Conservation (phyloP, 805 yeast genomes). For the Candida oleophila region DNA sequence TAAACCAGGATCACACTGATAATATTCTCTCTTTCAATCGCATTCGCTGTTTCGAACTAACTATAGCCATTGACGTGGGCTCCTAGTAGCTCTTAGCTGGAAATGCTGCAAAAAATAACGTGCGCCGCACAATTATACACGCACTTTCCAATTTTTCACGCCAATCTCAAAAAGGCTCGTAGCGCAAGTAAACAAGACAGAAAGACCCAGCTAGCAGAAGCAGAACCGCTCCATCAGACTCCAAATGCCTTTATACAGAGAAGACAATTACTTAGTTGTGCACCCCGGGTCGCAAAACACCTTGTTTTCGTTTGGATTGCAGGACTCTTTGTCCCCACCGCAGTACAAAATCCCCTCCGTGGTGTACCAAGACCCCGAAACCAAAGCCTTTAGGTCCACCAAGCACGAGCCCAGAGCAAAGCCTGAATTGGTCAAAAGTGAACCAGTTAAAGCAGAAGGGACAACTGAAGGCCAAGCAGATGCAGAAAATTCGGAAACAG, state of each 20-base stretch:
- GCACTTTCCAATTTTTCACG: too few species aligned
- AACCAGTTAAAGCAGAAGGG: constrained; percentile 1
- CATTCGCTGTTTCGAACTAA: too few species aligned
- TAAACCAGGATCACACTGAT: too few species aligned
- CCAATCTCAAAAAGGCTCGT: too few species aligned
- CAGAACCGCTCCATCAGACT: neutral
- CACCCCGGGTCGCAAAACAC: constrained; percentile 80
- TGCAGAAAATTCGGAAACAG: neutral
- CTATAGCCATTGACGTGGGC: too few species aligned
- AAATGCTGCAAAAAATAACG: too few species aligned
- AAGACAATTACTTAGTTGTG: constrained; percentile 52
- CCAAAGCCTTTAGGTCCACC: constrained; percentile 37
- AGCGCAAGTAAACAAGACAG: neutral
- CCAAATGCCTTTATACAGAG: constrained; percentile 44
- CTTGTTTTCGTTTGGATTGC: constrained; percentile 77
- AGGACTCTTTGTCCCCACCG: constrained; percentile 73
- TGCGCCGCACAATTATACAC: too few species aligned
- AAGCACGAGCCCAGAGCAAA: constrained; percentile 24
- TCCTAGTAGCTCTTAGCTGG: too few species aligned
- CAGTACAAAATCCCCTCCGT: constrained; percentile 72
- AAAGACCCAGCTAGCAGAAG: neutral
- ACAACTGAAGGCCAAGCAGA: neutral
- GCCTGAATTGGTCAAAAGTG: neutral
- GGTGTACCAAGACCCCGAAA: constrained; percentile 52
- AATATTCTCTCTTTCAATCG: too few species aligned